Evolutionary conservation across 495 filamentous ascomycete genomes (phyloP).

Genomic region (Talaromyces adpressus): DNA sequence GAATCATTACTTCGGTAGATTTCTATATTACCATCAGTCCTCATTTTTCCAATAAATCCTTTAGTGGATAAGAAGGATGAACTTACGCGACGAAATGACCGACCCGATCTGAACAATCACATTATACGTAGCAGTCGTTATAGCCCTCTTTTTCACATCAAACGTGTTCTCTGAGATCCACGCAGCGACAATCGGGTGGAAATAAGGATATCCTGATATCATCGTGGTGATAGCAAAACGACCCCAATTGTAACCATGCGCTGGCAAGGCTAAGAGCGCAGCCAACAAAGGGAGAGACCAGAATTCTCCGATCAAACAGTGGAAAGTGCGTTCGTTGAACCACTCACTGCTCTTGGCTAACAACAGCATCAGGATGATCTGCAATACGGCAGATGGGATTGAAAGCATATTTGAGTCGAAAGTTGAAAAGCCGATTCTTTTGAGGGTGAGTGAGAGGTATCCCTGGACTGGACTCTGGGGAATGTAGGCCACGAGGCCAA

Average conservation of each 20-base stretch:
- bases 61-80: no score
- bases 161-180: conserved; percentile 37
- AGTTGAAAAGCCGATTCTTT: conserved; percentile 33
- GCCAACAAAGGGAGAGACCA: conserved; percentile 39
- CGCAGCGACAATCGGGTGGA: conserved; percentile 34
- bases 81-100: conserved; percentile 18
- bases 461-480: conserved; percentile 32
- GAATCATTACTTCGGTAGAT: conserved; percentile 28
- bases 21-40: conserved; percentile 3
- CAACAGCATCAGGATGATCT: conserved; percentile 37
- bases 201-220: conserved; percentile 38
- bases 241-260: conserved; percentile 28
- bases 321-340: conserved; percentile 37
- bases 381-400: conserved; percentile 34
- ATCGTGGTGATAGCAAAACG: conserved; percentile 34
- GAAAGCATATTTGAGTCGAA: conserved; percentile 41
- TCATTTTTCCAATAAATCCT: no score
- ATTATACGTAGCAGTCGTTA: conserved; percentile 39
- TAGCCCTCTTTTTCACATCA: conserved; percentile 31
- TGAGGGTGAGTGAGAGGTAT: conserved; percentile 36
- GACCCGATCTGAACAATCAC: conserved; percentile 32
- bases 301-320: conserved; percentile 36
- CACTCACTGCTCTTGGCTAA: conserved; percentile 34
- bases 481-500: conserved; percentile 43
- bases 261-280: conserved; percentile 29